Evolutionary conservation across 129 eudicot species (phyloP), one percentile per base, ranked within the genome.

Genomic region (Flaveria ramosissima): DNA sequence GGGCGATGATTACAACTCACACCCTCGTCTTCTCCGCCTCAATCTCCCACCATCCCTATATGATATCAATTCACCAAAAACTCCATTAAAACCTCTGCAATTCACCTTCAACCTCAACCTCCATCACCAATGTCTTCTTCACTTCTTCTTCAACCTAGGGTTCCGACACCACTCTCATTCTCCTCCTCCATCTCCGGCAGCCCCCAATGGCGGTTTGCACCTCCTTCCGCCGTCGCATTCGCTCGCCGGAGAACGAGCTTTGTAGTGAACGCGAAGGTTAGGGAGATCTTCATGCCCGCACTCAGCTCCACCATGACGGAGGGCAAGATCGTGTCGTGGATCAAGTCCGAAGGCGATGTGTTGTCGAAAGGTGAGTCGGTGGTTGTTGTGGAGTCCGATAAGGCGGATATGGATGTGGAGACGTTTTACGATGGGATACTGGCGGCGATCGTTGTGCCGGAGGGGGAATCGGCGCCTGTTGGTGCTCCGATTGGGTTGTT

Each of bases 201-300:
- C 13, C 45, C 60, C 65, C 85, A 60, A 69, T 77, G 68, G 70
- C 74, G 80, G 11, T 84, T 83, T 56, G 21, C 87, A 9, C 76
- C 87, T 11, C 16, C 76, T 13, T 82, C 87, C 24, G 50, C 81
- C 82, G 78, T 77, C 15, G 62, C 77, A 64, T 77, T 77, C 14
- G 65, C 76, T 16, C 84, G 72, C 77, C 86, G 83, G 48, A 69
- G 84, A 2, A 61, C 52, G 51, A 50, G 53, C 74, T 51, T 68
- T 43, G 41, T 77, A 15, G 64, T 89, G 13, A 79, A 74, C 55
- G 88, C 96, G 2, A 93, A 93, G 86, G 88, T 93, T 72, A 86
- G 98, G 4, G 98, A 93, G 87, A 93, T 90, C 67, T 93, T 93
- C 87, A 93, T 93, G 98, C 98, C 98, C 1, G 98, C 96, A 0